Evolutionary conservation across 2,329 filamentous ascomycete genomes (phyloP).

Genomic region (Scytalidium sp.): DNA sequence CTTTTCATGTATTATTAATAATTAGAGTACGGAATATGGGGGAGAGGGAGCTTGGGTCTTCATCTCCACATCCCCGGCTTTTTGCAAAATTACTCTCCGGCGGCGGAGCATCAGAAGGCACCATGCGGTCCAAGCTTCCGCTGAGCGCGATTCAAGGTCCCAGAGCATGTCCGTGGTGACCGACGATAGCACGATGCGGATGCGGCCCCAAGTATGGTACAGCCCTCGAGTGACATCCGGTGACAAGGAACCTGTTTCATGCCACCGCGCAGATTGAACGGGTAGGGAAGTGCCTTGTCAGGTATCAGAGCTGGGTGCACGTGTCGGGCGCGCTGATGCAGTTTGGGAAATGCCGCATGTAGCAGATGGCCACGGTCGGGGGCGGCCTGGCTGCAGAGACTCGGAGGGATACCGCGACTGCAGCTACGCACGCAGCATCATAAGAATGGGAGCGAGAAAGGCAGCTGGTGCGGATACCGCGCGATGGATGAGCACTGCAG

Average conservation of each 20-base stretch:
- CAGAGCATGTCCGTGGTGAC: too few species aligned
- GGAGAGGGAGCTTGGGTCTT: background rate
- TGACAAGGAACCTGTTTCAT: too few species aligned
- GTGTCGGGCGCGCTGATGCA: background rate
- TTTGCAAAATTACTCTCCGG: background rate
- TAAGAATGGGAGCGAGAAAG: too few species aligned
- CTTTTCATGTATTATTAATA: too few species aligned
- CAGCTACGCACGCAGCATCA: background rate
- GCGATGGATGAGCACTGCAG: too few species aligned
- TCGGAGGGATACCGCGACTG: background rate
- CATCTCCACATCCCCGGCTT: background rate
- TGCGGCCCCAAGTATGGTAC: too few species aligned
- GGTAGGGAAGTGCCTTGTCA: background rate
- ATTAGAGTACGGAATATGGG: background rate
- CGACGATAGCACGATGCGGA: too few species aligned
- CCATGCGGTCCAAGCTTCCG: background rate
- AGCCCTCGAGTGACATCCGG: background rate
- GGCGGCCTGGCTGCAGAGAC: background rate
- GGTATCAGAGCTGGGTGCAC: background rate
- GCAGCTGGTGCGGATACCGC: too few species aligned
- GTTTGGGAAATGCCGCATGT: background rate
- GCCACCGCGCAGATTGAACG: too few species aligned
- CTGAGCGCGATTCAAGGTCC: background rate
- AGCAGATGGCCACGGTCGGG: background rate
- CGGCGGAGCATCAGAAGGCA: background rate